Evolutionary conservation across 2,329 filamentous ascomycete species (phyloP).

Genomic region (Dactylellina parvicollis): DNA sequence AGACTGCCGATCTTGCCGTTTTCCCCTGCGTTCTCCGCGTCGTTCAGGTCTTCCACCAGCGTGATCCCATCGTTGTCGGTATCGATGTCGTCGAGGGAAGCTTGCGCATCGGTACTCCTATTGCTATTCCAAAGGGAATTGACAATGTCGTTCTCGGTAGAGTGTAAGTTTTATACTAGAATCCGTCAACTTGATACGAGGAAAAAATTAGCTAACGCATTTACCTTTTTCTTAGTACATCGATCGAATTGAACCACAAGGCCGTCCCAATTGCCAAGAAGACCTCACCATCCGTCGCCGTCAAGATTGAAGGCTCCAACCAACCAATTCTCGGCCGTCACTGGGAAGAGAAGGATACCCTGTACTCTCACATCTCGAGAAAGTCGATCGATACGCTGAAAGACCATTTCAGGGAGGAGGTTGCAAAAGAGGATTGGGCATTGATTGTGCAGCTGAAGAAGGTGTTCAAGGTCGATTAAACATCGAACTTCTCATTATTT

Average conservation of each 20-base stretch:
- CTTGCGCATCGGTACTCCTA: conserved; percentile 85
- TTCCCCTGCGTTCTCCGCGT: conserved; percentile 93
- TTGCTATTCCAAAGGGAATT: conserved; percentile 88
- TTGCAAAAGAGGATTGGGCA: conserved; percentile 91
- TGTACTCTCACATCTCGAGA: conserved; percentile 89
- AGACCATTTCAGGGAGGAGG: conserved; percentile 89
- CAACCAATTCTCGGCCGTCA: conserved; percentile 96
- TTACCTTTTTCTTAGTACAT: conserved; percentile 70
- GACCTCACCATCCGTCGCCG: conserved; percentile 93
- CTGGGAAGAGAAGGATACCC: conserved; percentile 85
- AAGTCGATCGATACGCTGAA: conserved; percentile 93
- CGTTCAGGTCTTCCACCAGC: conserved; percentile 98
- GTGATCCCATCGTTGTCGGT: conserved; percentile 90
- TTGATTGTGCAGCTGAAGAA: conserved; percentile 96
- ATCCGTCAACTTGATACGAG: neutral
- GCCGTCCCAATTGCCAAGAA: conserved; percentile 90
- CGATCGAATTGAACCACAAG: conserved; percentile 98
- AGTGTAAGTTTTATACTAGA: conserved; percentile 74
- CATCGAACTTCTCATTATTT: neutral
- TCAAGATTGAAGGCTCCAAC: conserved; percentile 95
- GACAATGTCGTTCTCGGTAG: conserved; percentile 86
- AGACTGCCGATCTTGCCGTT: conserved; percentile 92
- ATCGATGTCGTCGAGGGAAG: conserved; percentile 94
- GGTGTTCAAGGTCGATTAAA: conserved; percentile 83
- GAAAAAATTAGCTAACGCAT: conserved; percentile 56